These are phyloP conservation scores for Darksidea phi DNA, from an alignment of 495 filamentous ascomycete species.

Conservation along the genomic window DNA sequence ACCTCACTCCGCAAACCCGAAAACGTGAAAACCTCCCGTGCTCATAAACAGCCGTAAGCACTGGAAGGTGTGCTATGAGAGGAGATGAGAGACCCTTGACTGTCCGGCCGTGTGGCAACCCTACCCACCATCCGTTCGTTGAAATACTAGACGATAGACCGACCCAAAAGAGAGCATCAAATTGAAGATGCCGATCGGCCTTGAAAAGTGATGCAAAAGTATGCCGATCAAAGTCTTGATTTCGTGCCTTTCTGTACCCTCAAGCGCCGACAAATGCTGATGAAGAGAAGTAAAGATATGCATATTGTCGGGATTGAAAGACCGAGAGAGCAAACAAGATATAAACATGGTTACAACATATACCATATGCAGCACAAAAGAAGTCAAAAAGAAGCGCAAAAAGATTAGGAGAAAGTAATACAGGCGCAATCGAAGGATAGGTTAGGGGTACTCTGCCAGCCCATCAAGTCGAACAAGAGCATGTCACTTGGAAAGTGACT, in stretches of 20 bases:
- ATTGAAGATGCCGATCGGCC: not conserved
- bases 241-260: not conserved
- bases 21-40: not conserved
- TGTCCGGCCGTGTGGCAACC: not conserved
- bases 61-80: not conserved
- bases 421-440: not conserved
- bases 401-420: not conserved
- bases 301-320: not conserved
- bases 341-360: not conserved
- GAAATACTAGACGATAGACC: not conserved
- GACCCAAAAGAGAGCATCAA: not conserved
- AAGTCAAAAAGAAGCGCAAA: not conserved
- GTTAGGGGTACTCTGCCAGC: not conserved
- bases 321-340: not conserved
- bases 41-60: not conserved
- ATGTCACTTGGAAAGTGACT: no score
- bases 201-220: not conserved
- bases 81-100: not conserved
- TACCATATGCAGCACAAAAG: not conserved
- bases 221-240: not conserved
- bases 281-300: not conserved
- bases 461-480: no score
- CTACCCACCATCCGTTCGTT: no score
- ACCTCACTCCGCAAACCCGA: not conserved
- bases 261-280: constrained; percentile 1